A percentile compares a stretch with the other conserved stretches of the same genome.
phyloP scores from a whole-genome alignment of 495 filamentous ascomycete species.

The Penicillium verhagenii region DNA sequence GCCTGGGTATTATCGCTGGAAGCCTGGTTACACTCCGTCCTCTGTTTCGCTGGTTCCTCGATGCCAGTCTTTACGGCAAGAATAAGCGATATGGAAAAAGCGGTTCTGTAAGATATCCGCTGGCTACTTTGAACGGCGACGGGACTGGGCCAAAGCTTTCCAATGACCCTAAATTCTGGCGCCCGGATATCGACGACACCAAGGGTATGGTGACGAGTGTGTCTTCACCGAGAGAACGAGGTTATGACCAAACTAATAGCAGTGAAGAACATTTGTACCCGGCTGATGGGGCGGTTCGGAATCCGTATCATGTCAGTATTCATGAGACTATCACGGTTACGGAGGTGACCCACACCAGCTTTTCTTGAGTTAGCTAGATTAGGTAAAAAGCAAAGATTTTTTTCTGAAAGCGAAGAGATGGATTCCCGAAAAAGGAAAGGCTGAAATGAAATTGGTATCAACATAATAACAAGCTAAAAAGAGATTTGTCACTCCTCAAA shows the following conservation, averaged over 20 bases:
- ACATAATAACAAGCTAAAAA: conserved; percentile 5
- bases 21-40: conserved; percentile 42
- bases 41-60: conserved; percentile 30
- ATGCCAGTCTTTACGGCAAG: conserved; percentile 1
- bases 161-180: conserved; percentile 10
- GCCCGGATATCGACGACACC: conserved; percentile 12
- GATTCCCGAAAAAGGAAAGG: neutral
- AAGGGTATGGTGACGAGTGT: conserved; percentile 9
- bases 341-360: neutral
- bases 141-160: neutral
- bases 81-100: neutral
- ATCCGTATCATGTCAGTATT: neutral
- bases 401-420: neutral
- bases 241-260: neutral
- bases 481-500: conserved; percentile 54
- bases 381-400: neutral
- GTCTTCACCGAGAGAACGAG: neutral
- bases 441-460: conserved; percentile 27
- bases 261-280: conserved; percentile 13
- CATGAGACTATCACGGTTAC: conserved; percentile 2
- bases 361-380: neutral
- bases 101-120: neutral
- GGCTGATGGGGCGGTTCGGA: neutral
- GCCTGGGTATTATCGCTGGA: conserved; percentile 37
- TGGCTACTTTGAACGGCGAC: neutral